Percentiles rank a stretch among this genome's conserved stretches.
Evolutionary conservation across 192 early-diverging fungal species (phyloP).

Genomic region (Piromyces sp.): DNA sequence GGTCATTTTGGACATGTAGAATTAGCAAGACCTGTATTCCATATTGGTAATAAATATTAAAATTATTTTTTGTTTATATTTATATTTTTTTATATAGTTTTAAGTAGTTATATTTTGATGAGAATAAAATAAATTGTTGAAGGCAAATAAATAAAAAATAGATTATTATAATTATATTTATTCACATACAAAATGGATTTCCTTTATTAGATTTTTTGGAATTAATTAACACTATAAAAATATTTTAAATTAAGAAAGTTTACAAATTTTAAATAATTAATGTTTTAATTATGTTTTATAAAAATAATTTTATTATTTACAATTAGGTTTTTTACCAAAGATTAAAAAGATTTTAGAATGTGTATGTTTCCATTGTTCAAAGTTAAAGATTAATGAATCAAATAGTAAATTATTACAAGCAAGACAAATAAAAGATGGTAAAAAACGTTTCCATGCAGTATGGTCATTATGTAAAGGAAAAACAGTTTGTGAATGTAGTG

Average conservation of each 20-base stretch:
- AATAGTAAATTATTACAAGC: slow-evolving; percentile 12
- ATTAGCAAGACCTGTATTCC: slow-evolving; percentile 86
- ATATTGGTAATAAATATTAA: slow-evolving; percentile 77
- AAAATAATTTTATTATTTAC: background rate
- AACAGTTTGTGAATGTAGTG: slow-evolving; percentile 61
- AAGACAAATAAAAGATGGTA: slow-evolving; percentile 14
- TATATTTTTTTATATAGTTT: too few species aligned
- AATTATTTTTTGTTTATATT: background rate
- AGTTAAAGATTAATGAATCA: slow-evolving; percentile 51
- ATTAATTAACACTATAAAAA: too few species aligned
- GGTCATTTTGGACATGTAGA: slow-evolving; percentile 98
- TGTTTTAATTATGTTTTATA: too few species aligned
- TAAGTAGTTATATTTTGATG: too few species aligned
- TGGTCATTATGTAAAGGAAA: slow-evolving; percentile 75
- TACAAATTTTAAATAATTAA: too few species aligned
- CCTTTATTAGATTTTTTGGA: too few species aligned
- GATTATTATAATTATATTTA: too few species aligned
- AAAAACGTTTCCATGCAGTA: slow-evolving; percentile 56
- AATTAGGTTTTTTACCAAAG: slow-evolving; percentile 68
- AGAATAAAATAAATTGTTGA: too few species aligned
- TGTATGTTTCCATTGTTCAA: slow-evolving; percentile 85
- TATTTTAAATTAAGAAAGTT: too few species aligned
- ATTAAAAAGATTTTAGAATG: slow-evolving; percentile 96
- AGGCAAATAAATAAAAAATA: too few species aligned
- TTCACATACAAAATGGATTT: too few species aligned